phyloP scores from a whole-genome alignment of 2,329 filamentous ascomycete species.

The Lasiodiplodia citricola region DNA sequence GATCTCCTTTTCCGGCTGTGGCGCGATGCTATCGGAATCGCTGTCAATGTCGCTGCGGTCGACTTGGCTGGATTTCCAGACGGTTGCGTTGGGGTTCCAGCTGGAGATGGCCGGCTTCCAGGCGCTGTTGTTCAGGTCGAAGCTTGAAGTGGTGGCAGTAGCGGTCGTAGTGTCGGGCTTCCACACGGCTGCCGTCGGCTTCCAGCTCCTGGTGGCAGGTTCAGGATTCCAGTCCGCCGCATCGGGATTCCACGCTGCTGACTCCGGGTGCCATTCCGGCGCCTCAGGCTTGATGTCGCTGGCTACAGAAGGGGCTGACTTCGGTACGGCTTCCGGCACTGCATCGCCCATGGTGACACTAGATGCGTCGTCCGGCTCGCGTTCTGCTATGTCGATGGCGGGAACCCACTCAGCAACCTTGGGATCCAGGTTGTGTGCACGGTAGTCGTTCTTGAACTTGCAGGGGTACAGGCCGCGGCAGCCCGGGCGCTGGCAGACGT shows the following conservation, averaged over 20 bases:
- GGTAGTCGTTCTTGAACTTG: conserved; percentile 33
- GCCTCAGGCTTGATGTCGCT: background rate
- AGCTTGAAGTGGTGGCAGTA: background rate
- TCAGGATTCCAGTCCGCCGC: background rate
- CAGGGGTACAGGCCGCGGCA: conserved; percentile 35
- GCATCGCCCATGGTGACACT: conserved; percentile 11
- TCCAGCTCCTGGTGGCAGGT: background rate
- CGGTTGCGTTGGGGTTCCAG: background rate
- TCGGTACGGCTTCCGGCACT: background rate
- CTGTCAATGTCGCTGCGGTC: conserved; percentile 5
- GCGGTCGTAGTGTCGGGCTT: background rate
- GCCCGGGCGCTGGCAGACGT: conserved; percentile 48
- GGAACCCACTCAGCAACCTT: conserved; percentile 34
- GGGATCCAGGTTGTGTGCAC: conserved; percentile 33
- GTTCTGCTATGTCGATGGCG: conserved; percentile 22
- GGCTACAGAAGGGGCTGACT: background rate
- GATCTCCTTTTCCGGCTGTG: conserved; percentile 13
- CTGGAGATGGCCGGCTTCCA: background rate
- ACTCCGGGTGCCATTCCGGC: conserved; percentile 6
- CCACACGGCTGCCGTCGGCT: background rate
- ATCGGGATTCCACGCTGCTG: conserved; percentile 12
- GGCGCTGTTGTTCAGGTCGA: background rate
- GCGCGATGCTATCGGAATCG: background rate
- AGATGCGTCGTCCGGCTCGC: conserved; percentile 1
- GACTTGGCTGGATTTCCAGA: background rate